Evolutionary conservation across 352 stramenopile species (phyloP).

Genomic region (Phytopythium sindhum): DNA sequence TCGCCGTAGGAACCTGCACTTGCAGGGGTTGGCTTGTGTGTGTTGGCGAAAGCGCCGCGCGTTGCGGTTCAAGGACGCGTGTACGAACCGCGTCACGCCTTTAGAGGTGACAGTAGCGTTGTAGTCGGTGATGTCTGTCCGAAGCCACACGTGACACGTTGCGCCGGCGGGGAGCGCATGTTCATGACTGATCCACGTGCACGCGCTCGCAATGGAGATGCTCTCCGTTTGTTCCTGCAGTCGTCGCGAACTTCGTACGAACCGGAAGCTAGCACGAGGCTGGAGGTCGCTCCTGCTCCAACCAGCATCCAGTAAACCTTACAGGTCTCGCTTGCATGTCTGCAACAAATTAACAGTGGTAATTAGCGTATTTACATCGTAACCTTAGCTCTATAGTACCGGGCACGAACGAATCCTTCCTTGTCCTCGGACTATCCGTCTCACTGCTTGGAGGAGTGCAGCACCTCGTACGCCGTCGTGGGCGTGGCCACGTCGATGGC

Average conservation of each 20-base stretch:
- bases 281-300: not conserved
- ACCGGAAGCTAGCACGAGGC: not conserved
- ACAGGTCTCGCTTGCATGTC: too few species aligned
- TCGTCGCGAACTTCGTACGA: not conserved
- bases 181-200: not conserved
- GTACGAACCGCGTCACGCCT: not conserved
- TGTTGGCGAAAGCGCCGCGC: slow-evolving; percentile 1
- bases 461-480: not conserved
- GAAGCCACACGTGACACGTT: slow-evolving; percentile 1
- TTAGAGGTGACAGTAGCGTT: not conserved
- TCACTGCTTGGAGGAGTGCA: slow-evolving; percentile 13
- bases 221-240: not conserved
- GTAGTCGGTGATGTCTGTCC: not conserved
- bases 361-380: not conserved
- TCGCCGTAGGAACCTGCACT: too few species aligned
- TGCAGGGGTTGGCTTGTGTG: too few species aligned
- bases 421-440: not conserved
- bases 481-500: slow-evolving; percentile 12
- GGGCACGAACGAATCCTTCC: too few species aligned
- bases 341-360: too few species aligned
- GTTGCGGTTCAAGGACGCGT: not conserved
- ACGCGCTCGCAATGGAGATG: not conserved
- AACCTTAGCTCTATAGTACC: not conserved
- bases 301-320: too few species aligned
- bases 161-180: not conserved